Conservation (phyloP, 2,329 filamentous ascomycete species). For the Aureobasidium sp. region DNA sequence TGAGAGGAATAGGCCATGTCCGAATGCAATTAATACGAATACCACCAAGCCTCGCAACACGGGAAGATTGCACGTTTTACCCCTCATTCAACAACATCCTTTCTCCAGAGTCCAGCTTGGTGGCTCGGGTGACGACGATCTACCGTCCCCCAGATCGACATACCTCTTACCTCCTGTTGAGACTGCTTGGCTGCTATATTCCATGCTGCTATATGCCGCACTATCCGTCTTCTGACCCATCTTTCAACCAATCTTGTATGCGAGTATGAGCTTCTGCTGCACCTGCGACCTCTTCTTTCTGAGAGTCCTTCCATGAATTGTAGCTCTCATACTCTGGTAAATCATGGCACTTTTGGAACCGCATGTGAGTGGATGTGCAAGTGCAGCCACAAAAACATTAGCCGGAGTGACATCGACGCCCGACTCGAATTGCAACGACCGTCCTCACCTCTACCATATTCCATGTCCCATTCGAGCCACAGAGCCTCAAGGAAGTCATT, state of each 20-base stretch:
- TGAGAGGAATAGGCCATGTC: background rate
- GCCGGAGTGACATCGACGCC: background rate
- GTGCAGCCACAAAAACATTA: background rate
- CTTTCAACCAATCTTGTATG: background rate
- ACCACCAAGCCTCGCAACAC: background rate
- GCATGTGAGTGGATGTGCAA: background rate
- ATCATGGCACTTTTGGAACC: background rate
- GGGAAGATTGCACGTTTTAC: conserved; percentile 1
- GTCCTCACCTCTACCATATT: background rate
- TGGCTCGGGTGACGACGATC: conserved; percentile 13
- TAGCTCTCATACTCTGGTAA: background rate
- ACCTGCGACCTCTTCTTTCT: background rate
- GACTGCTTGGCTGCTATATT: background rate
- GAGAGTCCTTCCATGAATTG: background rate
- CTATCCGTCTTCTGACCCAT: background rate
- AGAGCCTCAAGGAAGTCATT: conserved; percentile 27
- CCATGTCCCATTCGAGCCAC: background rate
- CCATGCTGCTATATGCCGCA: conserved; percentile 4
- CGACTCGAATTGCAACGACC: background rate
- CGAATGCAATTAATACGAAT: no score
- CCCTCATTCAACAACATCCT: background rate
- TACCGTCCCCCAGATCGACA: conserved; percentile 9
- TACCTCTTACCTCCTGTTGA: background rate
- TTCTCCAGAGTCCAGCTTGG: conserved; percentile 4
- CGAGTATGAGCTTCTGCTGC: background rate